Evolutionary conservation across 108 stramenopile genomes (phyloP).

Genomic region (Nitzschia sp.): DNA sequence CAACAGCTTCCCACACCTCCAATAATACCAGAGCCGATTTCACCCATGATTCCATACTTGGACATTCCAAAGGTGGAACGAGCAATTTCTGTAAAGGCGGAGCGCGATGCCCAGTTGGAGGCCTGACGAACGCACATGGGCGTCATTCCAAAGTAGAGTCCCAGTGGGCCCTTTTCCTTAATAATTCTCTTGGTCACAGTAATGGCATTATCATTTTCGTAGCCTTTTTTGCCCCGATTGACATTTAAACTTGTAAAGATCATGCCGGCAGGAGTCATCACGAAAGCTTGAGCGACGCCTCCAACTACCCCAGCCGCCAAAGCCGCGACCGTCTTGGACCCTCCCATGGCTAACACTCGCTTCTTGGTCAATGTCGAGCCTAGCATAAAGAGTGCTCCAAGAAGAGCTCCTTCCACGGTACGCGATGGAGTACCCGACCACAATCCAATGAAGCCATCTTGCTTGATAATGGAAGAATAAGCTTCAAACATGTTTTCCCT

Average conservation of each 20-base stretch:
- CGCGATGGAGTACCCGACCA: slow-evolving; percentile 56
- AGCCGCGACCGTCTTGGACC: slow-evolving; percentile 28
- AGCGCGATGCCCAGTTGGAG: slow-evolving; percentile 56
- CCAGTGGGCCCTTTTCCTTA: slow-evolving; percentile 42
- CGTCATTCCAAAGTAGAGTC: slow-evolving; percentile 36
- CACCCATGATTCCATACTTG: slow-evolving; percentile 46
- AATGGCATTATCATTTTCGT: slow-evolving; percentile 50
- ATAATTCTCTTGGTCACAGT: slow-evolving; percentile 43
- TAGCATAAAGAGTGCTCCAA: slow-evolving; percentile 52
- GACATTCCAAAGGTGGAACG: slow-evolving; percentile 45
- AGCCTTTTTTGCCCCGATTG: slow-evolving; percentile 37
- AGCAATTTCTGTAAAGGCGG: slow-evolving; percentile 48
- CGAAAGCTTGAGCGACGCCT: slow-evolving; percentile 53
- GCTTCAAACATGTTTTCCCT: slow-evolving; percentile 38
- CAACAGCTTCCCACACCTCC: slow-evolving; percentile 58
- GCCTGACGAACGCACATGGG: slow-evolving; percentile 57
- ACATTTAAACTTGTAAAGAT: slow-evolving; percentile 55
- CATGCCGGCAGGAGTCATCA: slow-evolving; percentile 63
- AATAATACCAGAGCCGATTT: slow-evolving; percentile 54
- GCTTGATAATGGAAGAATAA: slow-evolving; percentile 26
- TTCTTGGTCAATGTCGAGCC: slow-evolving; percentile 36
- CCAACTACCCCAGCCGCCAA: slow-evolving; percentile 50
- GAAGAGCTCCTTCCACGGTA: slow-evolving; percentile 46
- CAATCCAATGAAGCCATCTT: slow-evolving; percentile 41
- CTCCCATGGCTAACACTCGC: slow-evolving; percentile 40